These are phyloP conservation scores for Ophiocordyceps camponoti-rufipedis DNA, from an alignment of 2,329 filamentous ascomycete species.

Conservation along the genomic window DNA sequence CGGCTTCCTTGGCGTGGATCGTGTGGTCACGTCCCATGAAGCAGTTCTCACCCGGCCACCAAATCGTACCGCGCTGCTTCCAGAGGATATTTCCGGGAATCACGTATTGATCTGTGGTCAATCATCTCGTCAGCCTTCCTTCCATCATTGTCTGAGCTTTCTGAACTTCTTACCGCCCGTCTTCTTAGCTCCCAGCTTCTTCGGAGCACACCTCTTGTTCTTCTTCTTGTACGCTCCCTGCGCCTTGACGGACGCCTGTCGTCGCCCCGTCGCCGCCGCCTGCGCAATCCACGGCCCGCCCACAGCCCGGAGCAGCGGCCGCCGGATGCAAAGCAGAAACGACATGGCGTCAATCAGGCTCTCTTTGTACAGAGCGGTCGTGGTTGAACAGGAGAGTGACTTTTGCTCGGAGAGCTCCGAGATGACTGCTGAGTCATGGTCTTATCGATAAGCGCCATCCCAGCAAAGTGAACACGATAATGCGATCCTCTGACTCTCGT, in stretches of 20 bases:
- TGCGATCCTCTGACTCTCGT: constrained; percentile 7
- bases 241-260: constrained; percentile 41
- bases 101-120: constrained; percentile 63
- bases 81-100: constrained; percentile 96
- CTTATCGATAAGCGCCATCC: not conserved
- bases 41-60: constrained; percentile 91
- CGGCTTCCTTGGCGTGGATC: constrained; percentile 67
- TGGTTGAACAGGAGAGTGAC: not conserved
- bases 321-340: not conserved
- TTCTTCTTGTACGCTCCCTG: constrained; percentile 51
- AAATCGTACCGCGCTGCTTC: constrained; percentile 84
- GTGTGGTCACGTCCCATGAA: constrained; percentile 93
- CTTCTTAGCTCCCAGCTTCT: constrained; percentile 89
- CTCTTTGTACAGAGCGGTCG: not conserved
- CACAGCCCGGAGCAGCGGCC: constrained; percentile 5
- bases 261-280: constrained; percentile 31
- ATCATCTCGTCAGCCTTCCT: not conserved
- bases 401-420: not conserved
- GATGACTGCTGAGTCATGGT: not conserved
- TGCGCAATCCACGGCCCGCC: constrained; percentile 20
- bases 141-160: not conserved
- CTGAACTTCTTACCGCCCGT: constrained; percentile 43
- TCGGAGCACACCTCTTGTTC: constrained; percentile 42
- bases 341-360: not conserved
- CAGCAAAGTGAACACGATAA: constrained; percentile 1